Conservation (phyloP, 1,284 basidiomycete species). For the Melampsora americana region DNA sequence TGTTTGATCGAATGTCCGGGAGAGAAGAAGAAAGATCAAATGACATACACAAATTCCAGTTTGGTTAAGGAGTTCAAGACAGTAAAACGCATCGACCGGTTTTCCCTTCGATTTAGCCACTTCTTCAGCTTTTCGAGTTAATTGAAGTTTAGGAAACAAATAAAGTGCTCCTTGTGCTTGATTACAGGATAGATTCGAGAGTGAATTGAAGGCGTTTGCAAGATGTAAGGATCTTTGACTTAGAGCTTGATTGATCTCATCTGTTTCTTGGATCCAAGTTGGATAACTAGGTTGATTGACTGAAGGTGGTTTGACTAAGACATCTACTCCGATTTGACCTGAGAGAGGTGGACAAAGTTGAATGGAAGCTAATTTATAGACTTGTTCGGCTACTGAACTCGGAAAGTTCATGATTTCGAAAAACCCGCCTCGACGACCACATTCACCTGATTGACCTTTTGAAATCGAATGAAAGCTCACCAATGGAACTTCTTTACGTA, state of each 20-base stretch:
- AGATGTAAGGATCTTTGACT: conserved; percentile 69
- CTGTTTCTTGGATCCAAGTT: conserved; percentile 76
- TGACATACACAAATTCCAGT: conserved; percentile 75
- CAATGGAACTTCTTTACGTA: conserved; percentile 62
- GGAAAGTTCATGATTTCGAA: conserved; percentile 81
- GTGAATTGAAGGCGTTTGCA: conserved; percentile 69
- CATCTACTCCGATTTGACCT: conserved; percentile 87
- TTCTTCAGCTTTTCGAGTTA: conserved; percentile 68
- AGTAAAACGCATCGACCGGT: conserved; percentile 81
- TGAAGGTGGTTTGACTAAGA: conserved; percentile 78
- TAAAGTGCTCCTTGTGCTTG: conserved; percentile 85
- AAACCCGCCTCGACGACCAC: conserved; percentile 87
- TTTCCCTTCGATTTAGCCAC: conserved; percentile 70
- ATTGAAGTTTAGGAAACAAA: conserved; percentile 71
- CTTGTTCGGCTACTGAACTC: conserved; percentile 70
- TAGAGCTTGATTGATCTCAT: conserved; percentile 70
- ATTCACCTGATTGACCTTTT: conserved; percentile 90
- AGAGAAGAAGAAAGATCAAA: conserved; percentile 3
- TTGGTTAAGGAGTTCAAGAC: conserved; percentile 70
- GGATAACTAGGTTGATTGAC: conserved; percentile 69
- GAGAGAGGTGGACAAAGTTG: conserved; percentile 80
- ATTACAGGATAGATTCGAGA: conserved; percentile 79
- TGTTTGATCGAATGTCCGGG: too few relatives aligned
- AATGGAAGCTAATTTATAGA: conserved; percentile 93
- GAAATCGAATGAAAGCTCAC: conserved; percentile 93